Conservation (phyloP, 371 early-diverging fungal species). For the Mortierella sp. region DNA sequence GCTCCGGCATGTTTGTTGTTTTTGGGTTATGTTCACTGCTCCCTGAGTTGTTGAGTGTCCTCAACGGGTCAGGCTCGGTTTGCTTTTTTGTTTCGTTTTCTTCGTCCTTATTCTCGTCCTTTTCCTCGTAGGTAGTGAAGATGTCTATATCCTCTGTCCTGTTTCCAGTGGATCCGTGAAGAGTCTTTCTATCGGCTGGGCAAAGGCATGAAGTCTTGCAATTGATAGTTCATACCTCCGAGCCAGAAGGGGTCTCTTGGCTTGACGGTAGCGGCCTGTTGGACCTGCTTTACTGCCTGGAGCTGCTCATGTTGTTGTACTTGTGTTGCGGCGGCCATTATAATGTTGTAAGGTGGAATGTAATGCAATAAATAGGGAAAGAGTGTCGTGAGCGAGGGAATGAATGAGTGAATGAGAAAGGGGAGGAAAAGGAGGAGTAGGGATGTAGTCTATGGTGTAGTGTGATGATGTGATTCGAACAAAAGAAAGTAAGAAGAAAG, state of each 20-base stretch:
- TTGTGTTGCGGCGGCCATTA: slow-evolving; percentile 19
- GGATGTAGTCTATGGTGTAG: not conserved
- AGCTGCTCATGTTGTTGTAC: slow-evolving; percentile 20
- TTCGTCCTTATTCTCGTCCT: not conserved
- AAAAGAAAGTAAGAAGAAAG: not conserved
- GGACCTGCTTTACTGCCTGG: slow-evolving; percentile 25
- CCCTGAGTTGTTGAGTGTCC: not conserved
- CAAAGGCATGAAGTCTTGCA: not conserved
- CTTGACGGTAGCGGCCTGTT: slow-evolving; percentile 22
- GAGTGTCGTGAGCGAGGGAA: not conserved
- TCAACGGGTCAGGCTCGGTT: not conserved
- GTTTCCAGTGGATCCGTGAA: not conserved
- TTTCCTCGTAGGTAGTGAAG: not conserved
- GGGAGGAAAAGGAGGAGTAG: not conserved
- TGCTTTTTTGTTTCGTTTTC: not conserved
- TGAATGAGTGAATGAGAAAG: not conserved
- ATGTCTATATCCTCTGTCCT: not conserved
- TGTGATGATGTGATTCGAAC: slow-evolving; percentile 1
- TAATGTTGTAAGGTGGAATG: not conserved
- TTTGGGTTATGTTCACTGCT: not conserved
- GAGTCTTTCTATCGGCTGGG: not conserved
- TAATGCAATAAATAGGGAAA: not conserved
- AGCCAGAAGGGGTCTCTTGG: slow-evolving; percentile 58
- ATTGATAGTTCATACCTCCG: slow-evolving; percentile 38
- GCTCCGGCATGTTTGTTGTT: slow-evolving; percentile 4